Evolutionary conservation across 2,329 filamentous ascomycete genomes (phyloP).

Genomic region (Aspergillus ibericus): DNA sequence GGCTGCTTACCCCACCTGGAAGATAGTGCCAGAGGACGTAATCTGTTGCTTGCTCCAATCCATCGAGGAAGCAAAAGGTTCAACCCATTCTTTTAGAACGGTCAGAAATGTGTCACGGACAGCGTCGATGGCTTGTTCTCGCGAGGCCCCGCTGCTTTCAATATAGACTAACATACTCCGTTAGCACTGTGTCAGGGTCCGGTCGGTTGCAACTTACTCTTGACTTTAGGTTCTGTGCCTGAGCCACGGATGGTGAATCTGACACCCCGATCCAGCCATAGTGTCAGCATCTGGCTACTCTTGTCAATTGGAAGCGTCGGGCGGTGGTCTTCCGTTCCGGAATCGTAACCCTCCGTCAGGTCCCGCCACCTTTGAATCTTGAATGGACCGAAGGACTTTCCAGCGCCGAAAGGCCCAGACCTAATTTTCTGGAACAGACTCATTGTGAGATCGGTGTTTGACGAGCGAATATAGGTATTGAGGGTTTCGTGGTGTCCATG

Average conservation of each 20-base stretch:
- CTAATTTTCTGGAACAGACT: slow-evolving; percentile 58
- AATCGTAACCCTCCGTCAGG: slow-evolving; percentile 62
- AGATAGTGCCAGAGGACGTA: slow-evolving; percentile 40
- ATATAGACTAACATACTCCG: slow-evolving; percentile 39
- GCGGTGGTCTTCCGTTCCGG: slow-evolving; percentile 51
- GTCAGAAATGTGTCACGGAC: slow-evolving; percentile 40
- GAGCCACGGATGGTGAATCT: slow-evolving; percentile 62
- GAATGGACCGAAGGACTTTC: slow-evolving; percentile 51
- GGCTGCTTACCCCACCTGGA: slow-evolving; percentile 20
- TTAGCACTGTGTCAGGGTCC: background rate
- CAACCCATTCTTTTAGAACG: slow-evolving; percentile 41
- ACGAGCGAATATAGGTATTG: slow-evolving; percentile 64
- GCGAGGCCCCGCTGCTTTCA: slow-evolving; percentile 40
- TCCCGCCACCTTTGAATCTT: slow-evolving; percentile 61
- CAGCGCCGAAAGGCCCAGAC: slow-evolving; percentile 42
- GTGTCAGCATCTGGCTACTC: slow-evolving; percentile 63
- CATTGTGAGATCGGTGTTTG: slow-evolving; percentile 53
- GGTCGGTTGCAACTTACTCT: slow-evolving; percentile 43
- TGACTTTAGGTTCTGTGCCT: slow-evolving; percentile 68
- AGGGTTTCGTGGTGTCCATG: slow-evolving; percentile 64
- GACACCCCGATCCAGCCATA: slow-evolving; percentile 55
- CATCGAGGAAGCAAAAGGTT: slow-evolving; percentile 40
- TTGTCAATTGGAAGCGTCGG: slow-evolving; percentile 59
- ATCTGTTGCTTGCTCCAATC: slow-evolving; percentile 34
- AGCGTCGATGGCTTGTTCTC: slow-evolving; percentile 35